Conservation (phyloP, 306 rosid species). For the Trifolium subterraneum region DNA sequence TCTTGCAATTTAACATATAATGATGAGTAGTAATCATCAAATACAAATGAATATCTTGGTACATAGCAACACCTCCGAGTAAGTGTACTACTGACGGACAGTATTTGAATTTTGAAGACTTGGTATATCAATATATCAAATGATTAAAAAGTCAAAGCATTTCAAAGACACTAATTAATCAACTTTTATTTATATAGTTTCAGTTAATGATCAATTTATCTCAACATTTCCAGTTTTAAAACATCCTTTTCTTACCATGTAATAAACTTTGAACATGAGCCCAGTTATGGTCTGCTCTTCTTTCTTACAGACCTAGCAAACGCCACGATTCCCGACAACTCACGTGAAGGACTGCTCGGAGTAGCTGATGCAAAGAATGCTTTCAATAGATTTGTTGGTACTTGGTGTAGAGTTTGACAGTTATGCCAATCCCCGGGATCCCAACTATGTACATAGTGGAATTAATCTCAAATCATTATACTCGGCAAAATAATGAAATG, state of each 20-base stretch:
- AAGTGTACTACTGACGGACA: too few species aligned
- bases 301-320: not conserved
- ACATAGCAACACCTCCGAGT: too few species aligned
- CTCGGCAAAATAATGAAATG: not conserved
- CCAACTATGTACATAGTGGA: not conserved
- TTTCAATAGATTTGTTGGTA: not conserved
- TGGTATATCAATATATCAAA: too few species aligned
- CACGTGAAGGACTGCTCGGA: not conserved
- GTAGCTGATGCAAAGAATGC: not conserved
- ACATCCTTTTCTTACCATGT: not conserved
- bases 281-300: not conserved
- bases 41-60: too few species aligned
- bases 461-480: not conserved
- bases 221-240: not conserved
- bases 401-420: not conserved
- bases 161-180: too few species aligned
- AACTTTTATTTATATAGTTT: too few species aligned
- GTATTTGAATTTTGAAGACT: too few species aligned
- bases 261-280: rapidly evolving
- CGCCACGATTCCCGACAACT: not conserved
- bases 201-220: too few species aligned
- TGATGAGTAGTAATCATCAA: too few species aligned
- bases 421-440: not conserved
- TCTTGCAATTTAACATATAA: too few species aligned
- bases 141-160: too few species aligned